Conservation (phyloP, 805 yeast species). For the Ogataea polymorpha region DNA sequence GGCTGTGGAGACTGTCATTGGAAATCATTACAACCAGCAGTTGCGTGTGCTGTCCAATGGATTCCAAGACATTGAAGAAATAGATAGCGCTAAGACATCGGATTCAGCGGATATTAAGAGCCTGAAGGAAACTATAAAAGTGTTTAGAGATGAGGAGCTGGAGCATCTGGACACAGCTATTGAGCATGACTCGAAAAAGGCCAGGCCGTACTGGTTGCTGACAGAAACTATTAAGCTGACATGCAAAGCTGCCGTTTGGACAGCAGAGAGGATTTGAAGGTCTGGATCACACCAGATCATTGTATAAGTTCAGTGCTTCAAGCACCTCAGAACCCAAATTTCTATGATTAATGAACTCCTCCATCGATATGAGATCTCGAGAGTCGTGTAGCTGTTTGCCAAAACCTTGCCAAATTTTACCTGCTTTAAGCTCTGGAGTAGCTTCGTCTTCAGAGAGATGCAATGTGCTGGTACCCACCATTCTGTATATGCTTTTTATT, state of each 20-base stretch:
- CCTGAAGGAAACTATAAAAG: constrained; percentile 60
- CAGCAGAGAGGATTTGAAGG: constrained; percentile 75
- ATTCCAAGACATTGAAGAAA: constrained; percentile 44
- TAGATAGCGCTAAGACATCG: constrained; percentile 25
- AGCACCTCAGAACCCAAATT: constrained; percentile 75
- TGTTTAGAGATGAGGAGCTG: constrained; percentile 89
- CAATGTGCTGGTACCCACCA: constrained; percentile 90
- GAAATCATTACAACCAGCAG: constrained; percentile 92
- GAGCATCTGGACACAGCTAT: constrained; percentile 95
- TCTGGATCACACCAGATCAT: constrained; percentile 25
- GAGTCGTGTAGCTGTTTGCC: constrained; percentile 62
- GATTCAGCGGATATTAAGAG: constrained; percentile 53
- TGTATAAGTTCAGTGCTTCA: constrained; percentile 62
- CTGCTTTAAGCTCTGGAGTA: constrained; percentile 85
- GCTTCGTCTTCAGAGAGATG: constrained; percentile 82
- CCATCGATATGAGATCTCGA: constrained; percentile 65
- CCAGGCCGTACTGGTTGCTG: constrained; percentile 84
- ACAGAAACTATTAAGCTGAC: constrained; percentile 84
- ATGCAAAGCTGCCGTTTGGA: constrained; percentile 85
- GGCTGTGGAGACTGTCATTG: constrained; percentile 97
- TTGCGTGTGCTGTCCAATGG: constrained; percentile 71
- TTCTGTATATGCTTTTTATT: constrained; percentile 80
- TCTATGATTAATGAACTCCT: constrained; percentile 80
- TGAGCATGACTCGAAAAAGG: constrained; percentile 85
- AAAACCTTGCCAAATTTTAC: constrained; percentile 60